Evolutionary conservation across 2,329 filamentous ascomycete genomes (phyloP), one percentile per base, ranked within the genome.

Genomic region (Hypoxylon sp.): DNA sequence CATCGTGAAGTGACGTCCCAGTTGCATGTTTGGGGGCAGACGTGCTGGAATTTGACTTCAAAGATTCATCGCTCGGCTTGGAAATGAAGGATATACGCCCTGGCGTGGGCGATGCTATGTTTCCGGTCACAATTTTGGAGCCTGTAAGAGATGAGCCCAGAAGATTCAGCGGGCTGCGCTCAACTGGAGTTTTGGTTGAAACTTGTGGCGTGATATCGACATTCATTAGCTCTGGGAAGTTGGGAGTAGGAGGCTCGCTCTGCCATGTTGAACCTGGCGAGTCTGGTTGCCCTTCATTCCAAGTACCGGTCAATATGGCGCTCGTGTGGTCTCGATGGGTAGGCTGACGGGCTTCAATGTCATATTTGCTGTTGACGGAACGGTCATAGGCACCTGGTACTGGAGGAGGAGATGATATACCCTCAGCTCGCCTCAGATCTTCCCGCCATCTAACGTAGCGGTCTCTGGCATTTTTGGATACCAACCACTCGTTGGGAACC

Each of bases 401-500:
- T 73, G 58, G 70, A 54, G 75, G 61, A 69, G 76, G 57, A 68
- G 73, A 61, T 68, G 78, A 78, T 77, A 85, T 79, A 61, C 79
- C 78, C 67, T 89, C 87, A 11, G 87, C 90, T 60, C 85, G 83
- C 70, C 84, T 84, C 27, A 97, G 82, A 72, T 97, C 94, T 19
- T 88, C 84, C 53, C 83, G 82, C 96, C 96, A 99, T 63, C 89
- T 88, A 46, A 88, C 75, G 82, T 91, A 98, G 43, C 96, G 90
- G 63, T 96, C 91, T 67, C 85, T 85, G 16, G 96, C 91, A 68
- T 89, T 91, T 56, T 86, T 89, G 2, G 95, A 96, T n/a, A 97
- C 85, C 16, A 99, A 83, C 45, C 84, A 85, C 45, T 96, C 91
- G 72, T 93, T 89, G 5, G 89, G 85, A n/a, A 94, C 84, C 9